A percentile compares a stretch with the other conserved stretches of the same genome.
Evolutionary conservation across 176 grass and related monocot genomes (phyloP).

Genomic region (Musa schizocarpa): DNA sequence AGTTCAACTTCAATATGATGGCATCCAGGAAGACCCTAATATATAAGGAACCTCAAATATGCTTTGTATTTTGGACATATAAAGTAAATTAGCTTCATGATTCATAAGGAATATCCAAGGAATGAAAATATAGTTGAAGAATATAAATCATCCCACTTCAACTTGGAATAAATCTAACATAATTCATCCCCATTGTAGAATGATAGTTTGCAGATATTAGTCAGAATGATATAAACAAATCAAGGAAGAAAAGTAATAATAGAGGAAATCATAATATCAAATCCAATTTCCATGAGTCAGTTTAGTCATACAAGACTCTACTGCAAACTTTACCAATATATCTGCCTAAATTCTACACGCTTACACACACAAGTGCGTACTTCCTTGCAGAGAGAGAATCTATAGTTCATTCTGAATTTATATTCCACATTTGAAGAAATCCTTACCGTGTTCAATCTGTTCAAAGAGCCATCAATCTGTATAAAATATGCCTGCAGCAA

Average conservation of each 20-base stretch:
- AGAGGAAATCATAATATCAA: not conserved
- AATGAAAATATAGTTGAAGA: too few relatives aligned
- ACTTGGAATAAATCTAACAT: too few relatives aligned
- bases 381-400: not conserved
- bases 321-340: not conserved
- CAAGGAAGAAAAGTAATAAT: not conserved
- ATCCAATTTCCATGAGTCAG: not conserved
- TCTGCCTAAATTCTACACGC: not conserved
- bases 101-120: too few relatives aligned
- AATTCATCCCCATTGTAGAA: too few relatives aligned
- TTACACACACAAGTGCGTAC: not conserved
- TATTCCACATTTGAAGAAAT: not conserved
- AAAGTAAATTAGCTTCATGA: too few relatives aligned
- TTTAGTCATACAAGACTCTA: not conserved
- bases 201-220: too few relatives aligned
- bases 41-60: too few relatives aligned
- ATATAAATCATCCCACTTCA: too few relatives aligned
- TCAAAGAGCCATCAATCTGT: constrained; percentile 19
- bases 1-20: too few relatives aligned
- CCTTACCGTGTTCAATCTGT: constrained; percentile 23
- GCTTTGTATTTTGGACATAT: too few relatives aligned
- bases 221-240: too few relatives aligned
- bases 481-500: constrained; percentile 16
- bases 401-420: not conserved
- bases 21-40: too few relatives aligned